These are phyloP conservation scores for Backusella psychrophila DNA, from an alignment of 192 early-diverging fungal species.

Conservation along the genomic window DNA sequence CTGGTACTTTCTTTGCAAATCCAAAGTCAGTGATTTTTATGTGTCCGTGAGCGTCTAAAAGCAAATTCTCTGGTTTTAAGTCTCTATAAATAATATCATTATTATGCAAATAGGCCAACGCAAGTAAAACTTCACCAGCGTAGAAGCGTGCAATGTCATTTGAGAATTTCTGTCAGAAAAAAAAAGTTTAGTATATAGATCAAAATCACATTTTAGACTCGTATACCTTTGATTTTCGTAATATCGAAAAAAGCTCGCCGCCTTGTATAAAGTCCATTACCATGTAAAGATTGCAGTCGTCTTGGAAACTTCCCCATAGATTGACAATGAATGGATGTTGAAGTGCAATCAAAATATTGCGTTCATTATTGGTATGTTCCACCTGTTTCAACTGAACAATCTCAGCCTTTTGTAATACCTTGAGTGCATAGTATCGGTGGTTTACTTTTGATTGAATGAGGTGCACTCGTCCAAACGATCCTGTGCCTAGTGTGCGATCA, in stretches of 20 bases:
- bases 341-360: slow-evolving; percentile 76
- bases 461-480: slow-evolving; percentile 95
- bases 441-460: slow-evolving; percentile 72
- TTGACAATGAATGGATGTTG: slow-evolving; percentile 85
- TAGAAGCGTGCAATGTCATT: slow-evolving; percentile 85
- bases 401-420: slow-evolving; percentile 88
- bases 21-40: slow-evolving; percentile 93
- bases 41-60: slow-evolving; percentile 72
- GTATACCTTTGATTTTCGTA: slow-evolving; percentile 61
- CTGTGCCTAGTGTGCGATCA: slow-evolving; percentile 68
- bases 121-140: slow-evolving; percentile 77
- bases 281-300: slow-evolving; percentile 79
- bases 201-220: neutral
- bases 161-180: slow-evolving; percentile 52
- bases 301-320: slow-evolving; percentile 87
- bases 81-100: slow-evolving; percentile 86
- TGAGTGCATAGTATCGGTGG: slow-evolving; percentile 88
- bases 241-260: slow-evolving; percentile 83
- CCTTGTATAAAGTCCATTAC: slow-evolving; percentile 86
- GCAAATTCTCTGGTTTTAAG: slow-evolving; percentile 78
- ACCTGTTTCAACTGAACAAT: slow-evolving; percentile 92
- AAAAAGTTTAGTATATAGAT: neutral
- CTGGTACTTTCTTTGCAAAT: slow-evolving; percentile 77
- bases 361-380: slow-evolving; percentile 95
- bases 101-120: slow-evolving; percentile 79